Evolutionary conservation across 2,329 filamentous ascomycete genomes (phyloP).

Genomic region (Aspergillus ustus): DNA sequence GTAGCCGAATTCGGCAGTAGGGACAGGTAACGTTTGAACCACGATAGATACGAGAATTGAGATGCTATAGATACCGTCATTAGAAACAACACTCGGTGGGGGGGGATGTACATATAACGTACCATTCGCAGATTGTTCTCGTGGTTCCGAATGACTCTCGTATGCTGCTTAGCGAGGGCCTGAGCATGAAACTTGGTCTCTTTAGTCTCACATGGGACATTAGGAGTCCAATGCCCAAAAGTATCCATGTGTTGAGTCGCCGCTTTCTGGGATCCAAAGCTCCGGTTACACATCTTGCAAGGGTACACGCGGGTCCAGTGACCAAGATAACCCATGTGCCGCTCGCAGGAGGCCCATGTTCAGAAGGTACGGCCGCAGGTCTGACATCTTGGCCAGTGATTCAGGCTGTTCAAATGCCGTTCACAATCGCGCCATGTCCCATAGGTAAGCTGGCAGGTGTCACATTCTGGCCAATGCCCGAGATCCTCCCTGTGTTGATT

Average conservation of each 20-base stretch:
- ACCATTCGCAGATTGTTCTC: slow-evolving; percentile 37
- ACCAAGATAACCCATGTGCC: slow-evolving; percentile 28
- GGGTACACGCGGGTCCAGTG: slow-evolving; percentile 27
- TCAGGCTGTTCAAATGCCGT: neutral
- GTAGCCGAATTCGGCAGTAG: slow-evolving; percentile 55
- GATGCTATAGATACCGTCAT: slow-evolving; percentile 52
- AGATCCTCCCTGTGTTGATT: slow-evolving; percentile 29
- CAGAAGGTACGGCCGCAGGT: slow-evolving; percentile 22
- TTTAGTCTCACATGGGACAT: slow-evolving; percentile 35
- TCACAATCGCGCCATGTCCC: too few relatives aligned
- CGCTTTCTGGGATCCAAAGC: slow-evolving; percentile 29
- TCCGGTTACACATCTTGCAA: slow-evolving; percentile 36
- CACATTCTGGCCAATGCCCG: too few relatives aligned
- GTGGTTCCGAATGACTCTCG: slow-evolving; percentile 33
- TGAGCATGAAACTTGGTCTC: slow-evolving; percentile 22
- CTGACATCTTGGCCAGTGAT: slow-evolving; percentile 12
- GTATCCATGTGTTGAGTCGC: slow-evolving; percentile 39
- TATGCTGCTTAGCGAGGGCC: slow-evolving; percentile 30
- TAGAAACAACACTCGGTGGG: neutral
- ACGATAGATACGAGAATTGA: slow-evolving; percentile 58
- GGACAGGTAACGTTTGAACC: slow-evolving; percentile 55
- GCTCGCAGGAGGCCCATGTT: slow-evolving; percentile 4
- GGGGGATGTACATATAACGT: neutral
- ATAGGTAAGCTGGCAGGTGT: too few relatives aligned
- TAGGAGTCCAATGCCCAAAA: slow-evolving; percentile 32